These are phyloP conservation scores for Barnettozyma salicaria DNA, from an alignment of 805 yeast species.

Conservation along the genomic window DNA sequence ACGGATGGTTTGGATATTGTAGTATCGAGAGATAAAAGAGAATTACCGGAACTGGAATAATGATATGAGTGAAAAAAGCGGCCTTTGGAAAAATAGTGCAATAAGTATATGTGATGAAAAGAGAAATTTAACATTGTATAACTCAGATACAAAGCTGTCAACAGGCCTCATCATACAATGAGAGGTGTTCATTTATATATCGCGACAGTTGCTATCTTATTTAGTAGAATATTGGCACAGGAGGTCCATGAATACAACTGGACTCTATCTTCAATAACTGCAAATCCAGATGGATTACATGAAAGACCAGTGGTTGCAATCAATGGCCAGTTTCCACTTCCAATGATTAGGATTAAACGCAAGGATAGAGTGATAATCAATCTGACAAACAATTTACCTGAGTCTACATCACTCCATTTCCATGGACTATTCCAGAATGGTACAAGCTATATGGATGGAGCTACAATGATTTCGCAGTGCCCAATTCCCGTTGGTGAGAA, in stretches of 20 bases:
- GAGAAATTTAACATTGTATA: no score
- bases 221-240: slow-evolving; percentile 3
- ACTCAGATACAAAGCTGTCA: no score
- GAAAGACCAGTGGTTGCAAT: slow-evolving; percentile 39
- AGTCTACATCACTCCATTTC: slow-evolving; percentile 77
- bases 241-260: slow-evolving; percentile 56
- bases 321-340: slow-evolving; percentile 70
- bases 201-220: background rate
- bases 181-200: no score
- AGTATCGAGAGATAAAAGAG: no score
- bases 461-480: slow-evolving; percentile 83
- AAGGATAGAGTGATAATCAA: slow-evolving; percentile 75
- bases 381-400: slow-evolving; percentile 66
- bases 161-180: no score
- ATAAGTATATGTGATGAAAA: no score
- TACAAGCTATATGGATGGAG: slow-evolving; percentile 82
- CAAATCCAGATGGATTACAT: slow-evolving; percentile 35
- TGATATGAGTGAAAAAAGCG: no score
- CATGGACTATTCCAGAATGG: slow-evolving; percentile 84
- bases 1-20: no score
- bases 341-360: slow-evolving; percentile 65
- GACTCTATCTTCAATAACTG: slow-evolving; percentile 54
- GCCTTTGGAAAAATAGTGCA: no score
- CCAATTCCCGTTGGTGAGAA: slow-evolving; percentile 79
- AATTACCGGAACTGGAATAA: no score